Evolutionary conservation across 148 eudicot genomes (phyloP).

Genomic region (Hydrangea macrophylla): DNA sequence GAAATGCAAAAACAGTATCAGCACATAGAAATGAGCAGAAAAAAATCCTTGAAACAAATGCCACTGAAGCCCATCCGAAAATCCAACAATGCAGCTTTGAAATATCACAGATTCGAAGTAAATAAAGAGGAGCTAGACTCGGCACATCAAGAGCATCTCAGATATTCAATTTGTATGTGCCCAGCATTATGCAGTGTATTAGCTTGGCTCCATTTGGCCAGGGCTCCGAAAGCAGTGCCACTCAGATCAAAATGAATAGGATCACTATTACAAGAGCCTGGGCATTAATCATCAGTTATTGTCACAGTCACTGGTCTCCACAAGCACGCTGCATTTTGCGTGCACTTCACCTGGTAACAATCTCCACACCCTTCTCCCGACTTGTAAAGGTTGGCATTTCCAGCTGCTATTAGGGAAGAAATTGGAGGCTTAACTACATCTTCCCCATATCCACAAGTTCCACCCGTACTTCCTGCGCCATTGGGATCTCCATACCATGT

Average conservation of each 20-base stretch:
- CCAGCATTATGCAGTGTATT: constrained; percentile 21
- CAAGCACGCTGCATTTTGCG: constrained; percentile 18
- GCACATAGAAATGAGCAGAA: no score
- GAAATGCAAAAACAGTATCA: no score
- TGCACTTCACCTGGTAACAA: constrained; percentile 29
- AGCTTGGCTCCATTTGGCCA: constrained; percentile 25
- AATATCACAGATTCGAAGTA: no score
- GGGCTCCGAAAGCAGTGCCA: constrained; percentile 27
- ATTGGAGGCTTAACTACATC: constrained; percentile 1
- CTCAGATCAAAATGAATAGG: constrained; percentile 31
- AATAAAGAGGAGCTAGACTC: no score
- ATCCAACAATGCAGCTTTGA: no score
- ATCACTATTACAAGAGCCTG: constrained; percentile 25
- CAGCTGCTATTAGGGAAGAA: constrained; percentile 11
- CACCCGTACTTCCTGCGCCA: no score
- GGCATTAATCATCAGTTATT: constrained; percentile 33
- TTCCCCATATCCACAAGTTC: constrained; percentile 17
- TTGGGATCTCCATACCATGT: no score
- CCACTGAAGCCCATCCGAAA: no score
- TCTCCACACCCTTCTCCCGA: constrained; percentile 17
- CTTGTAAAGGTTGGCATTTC: background rate
- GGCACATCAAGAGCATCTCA: no score
- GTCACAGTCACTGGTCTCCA: constrained; percentile 17
- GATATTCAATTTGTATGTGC: constrained; percentile 17
- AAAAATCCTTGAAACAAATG: no score